phyloP scores from a whole-genome alignment of 2,329 filamentous ascomycete genomes.

The Colletotrichum eleusines region DNA sequence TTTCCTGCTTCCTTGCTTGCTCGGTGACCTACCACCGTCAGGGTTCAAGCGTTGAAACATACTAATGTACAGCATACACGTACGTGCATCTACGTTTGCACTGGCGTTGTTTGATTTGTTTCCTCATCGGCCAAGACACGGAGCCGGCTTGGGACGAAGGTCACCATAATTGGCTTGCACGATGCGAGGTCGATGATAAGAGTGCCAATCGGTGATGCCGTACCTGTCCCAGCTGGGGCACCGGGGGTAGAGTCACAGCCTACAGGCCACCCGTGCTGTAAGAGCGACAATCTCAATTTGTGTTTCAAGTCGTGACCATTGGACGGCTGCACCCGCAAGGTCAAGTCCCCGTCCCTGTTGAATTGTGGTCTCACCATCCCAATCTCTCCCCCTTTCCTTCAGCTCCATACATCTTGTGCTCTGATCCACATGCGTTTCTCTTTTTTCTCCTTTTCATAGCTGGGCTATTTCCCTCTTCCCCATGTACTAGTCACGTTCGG shows the following conservation, averaged over 20 bases:
- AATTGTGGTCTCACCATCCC: conserved; percentile 4
- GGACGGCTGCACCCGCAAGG: conserved; percentile 12
- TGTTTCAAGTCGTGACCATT: background rate
- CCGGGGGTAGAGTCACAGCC: no score
- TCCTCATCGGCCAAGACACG: background rate
- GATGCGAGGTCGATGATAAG: background rate
- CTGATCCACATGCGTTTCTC: background rate
- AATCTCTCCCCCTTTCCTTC: background rate
- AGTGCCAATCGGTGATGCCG: conserved; percentile 15
- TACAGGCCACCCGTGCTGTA: background rate
- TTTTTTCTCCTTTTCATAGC: background rate
- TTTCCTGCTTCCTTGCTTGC: background rate
- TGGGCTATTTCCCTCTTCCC: background rate
- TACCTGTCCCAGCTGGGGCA: conserved; percentile 16
- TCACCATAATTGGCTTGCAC: no score
- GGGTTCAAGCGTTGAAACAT: conserved; percentile 33
- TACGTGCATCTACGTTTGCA: background rate
- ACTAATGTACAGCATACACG: conserved; percentile 11
- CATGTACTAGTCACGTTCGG: background rate
- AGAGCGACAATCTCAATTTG: background rate
- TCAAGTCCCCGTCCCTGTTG: background rate
- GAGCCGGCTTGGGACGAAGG: conserved; percentile 21
- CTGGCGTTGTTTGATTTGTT: conserved; percentile 20
- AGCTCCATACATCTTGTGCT: conserved; percentile 14
- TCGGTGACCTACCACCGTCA: conserved; percentile 14